Evolutionary conservation across 2,329 filamentous ascomycete species (phyloP).

Genomic region (Neofusicoccum parvum): DNA sequence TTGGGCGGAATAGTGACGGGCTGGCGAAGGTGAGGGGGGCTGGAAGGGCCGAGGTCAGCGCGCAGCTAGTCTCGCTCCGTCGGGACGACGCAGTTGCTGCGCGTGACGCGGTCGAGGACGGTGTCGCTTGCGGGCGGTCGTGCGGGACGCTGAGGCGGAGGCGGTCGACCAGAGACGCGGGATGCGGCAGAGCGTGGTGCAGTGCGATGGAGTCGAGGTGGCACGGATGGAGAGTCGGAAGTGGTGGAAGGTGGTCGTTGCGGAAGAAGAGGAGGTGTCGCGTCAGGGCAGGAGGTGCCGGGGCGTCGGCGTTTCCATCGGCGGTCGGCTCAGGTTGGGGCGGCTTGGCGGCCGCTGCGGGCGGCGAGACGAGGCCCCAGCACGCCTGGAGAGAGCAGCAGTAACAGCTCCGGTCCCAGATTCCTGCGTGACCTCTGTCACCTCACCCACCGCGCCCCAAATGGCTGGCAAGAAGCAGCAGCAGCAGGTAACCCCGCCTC

Average conservation of each 20-base stretch:
- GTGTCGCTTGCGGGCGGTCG: not conserved
- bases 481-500: slow-evolving; percentile 42
- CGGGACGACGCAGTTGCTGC: not conserved
- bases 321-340: not conserved
- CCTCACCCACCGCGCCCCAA: slow-evolving; percentile 19
- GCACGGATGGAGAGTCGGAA: slow-evolving; percentile 7
- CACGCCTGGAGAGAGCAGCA: slow-evolving; percentile 4
- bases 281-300: slow-evolving; percentile 19
- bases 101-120: not conserved
- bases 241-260: slow-evolving; percentile 13
- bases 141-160: not conserved
- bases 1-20: slow-evolving; percentile 30
- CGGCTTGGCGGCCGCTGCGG: not conserved
- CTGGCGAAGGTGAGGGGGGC: not conserved
- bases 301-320: not conserved
- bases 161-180: not conserved
- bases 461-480: slow-evolving; percentile 52
- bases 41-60: slow-evolving; percentile 9
- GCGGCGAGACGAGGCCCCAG: not conserved
- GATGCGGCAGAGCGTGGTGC: slow-evolving; percentile 1
- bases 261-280: slow-evolving; percentile 23
- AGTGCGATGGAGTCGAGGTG: slow-evolving; percentile 7
- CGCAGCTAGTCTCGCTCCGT: not conserved
- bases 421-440: slow-evolving; percentile 15
- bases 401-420: slow-evolving; percentile 17